Conservation (phyloP, 371 early-diverging fungal species). For the Rhizopus arrhizus region DNA sequence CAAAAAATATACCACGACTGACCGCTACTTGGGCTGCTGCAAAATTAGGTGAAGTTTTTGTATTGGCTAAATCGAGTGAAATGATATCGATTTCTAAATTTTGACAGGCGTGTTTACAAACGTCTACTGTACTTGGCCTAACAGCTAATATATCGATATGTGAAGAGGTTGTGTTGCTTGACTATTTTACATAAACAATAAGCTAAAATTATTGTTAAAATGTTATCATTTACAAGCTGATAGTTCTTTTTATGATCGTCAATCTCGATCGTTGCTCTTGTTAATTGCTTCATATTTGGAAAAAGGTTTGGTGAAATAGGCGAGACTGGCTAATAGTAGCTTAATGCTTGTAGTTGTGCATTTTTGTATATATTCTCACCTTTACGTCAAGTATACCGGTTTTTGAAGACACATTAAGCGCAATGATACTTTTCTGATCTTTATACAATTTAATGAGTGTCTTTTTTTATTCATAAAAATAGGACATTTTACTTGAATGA, state of each 20-base stretch:
- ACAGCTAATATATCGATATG: constrained; percentile 85
- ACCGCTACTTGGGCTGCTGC: constrained; percentile 75
- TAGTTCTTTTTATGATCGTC: constrained; percentile 68
- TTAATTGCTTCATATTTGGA: constrained; percentile 54
- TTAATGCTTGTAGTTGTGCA: not conserved
- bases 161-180: constrained; percentile 51
- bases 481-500: constrained; percentile 39
- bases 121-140: constrained; percentile 77
- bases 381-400: constrained; percentile 61
- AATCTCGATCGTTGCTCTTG: constrained; percentile 63
- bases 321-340: constrained; percentile 44
- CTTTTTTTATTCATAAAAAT: not conserved
- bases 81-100: constrained; percentile 87
- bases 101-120: constrained; percentile 77
- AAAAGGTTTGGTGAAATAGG: constrained; percentile 45
- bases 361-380: constrained; percentile 29
- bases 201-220: not conserved
- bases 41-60: constrained; percentile 57
- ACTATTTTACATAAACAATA: constrained; percentile 27
- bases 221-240: constrained; percentile 53
- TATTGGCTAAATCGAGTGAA: constrained; percentile 73
- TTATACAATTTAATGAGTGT: not conserved
- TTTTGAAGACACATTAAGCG: constrained; percentile 65
- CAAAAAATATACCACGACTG: constrained; percentile 82
- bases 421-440: constrained; percentile 55